Percentiles rank a stretch among this genome's conserved stretches.
These are phyloP conservation scores for Corylus americana DNA, from an alignment of 306 rosid species.

Conservation along the genomic window DNA sequence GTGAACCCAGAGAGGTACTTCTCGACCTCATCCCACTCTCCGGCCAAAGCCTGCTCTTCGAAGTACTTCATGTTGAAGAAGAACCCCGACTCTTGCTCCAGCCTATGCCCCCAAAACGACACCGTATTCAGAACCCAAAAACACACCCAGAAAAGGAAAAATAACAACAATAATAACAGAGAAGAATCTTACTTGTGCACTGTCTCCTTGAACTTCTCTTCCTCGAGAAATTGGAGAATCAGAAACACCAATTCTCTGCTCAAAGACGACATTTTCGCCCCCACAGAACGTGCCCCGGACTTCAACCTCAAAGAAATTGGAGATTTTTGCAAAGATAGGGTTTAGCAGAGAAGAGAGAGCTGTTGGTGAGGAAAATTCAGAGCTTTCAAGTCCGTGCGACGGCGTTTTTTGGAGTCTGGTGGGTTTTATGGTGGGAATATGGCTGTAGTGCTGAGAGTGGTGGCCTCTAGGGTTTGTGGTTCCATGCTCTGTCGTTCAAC, in stretches of 20 bases:
- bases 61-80: constrained; percentile 90
- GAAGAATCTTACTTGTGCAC: constrained; percentile 59
- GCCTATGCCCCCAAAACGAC: constrained; percentile 36
- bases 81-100: constrained; percentile 91
- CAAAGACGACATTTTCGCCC: constrained; percentile 60
- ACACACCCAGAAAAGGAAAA: background rate
- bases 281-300: background rate
- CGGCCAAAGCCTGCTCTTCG: constrained; percentile 78
- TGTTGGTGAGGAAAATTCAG: background rate
- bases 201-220: constrained; percentile 71
- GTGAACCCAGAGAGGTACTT: constrained; percentile 82
- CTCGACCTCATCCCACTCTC: constrained; percentile 94
- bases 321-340: background rate
- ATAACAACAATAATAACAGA: background rate
- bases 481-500: constrained; percentile 17
- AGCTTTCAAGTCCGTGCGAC: background rate
- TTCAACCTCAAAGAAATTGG: background rate
- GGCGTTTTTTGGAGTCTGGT: constrained; percentile 16
- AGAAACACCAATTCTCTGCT: constrained; percentile 88
- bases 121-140: background rate
- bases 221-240: constrained; percentile 82
- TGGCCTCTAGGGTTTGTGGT: constrained; percentile 28
- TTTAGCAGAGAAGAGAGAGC: background rate
- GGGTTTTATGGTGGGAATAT: background rate
- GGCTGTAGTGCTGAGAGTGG: background rate